Percentiles rank a stretch among this genome's conserved stretches.
phyloP scores from a whole-genome alignment of 108 stramenopile genomes.

The Cyclotella baltica region DNA sequence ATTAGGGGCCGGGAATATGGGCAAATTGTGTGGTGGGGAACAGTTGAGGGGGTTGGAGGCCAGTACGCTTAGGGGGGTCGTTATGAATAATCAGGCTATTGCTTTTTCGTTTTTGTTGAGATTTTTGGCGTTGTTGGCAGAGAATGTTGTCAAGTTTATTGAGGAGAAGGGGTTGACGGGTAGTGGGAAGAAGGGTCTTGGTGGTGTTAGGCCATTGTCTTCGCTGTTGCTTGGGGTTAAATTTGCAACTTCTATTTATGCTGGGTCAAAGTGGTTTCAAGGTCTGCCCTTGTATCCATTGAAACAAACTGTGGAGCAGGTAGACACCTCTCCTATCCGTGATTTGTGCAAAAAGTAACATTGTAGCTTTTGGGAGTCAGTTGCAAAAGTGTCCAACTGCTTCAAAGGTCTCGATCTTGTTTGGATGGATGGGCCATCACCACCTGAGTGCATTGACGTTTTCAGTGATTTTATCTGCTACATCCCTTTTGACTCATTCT shows the following conservation, averaged over 20 bases:
- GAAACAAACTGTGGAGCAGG: neutral
- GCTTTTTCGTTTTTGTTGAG: conserved; percentile 46
- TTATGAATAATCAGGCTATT: conserved; percentile 43
- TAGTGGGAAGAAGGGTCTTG: neutral
- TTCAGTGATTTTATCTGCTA: conserved; percentile 38
- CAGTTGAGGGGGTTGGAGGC: conserved; percentile 5
- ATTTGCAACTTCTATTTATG: conserved; percentile 31
- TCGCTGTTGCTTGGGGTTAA: conserved; percentile 36
- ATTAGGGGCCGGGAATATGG: conserved; percentile 31
- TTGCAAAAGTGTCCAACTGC: conserved; percentile 33
- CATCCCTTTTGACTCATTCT: conserved; percentile 40
- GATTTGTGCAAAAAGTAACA: conserved; percentile 33
- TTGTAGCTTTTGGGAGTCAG: conserved; percentile 33
- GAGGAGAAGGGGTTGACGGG: conserved; percentile 5
- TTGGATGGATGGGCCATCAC: neutral
- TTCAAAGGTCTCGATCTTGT: conserved; percentile 18
- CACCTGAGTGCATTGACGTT: conserved; percentile 14
- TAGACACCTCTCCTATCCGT: conserved; percentile 1
- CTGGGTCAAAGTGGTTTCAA: conserved; percentile 51
- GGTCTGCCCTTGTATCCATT: conserved; percentile 25
- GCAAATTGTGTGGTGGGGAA: conserved; percentile 20
- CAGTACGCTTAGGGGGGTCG: conserved; percentile 14
- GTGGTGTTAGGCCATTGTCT: conserved; percentile 32
- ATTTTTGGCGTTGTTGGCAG: conserved; percentile 36
- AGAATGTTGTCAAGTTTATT: conserved; percentile 3